Base-by-base conservation (phyloP, 768 basidiomycete genomes). In the Agrocybe pediades region DNA sequence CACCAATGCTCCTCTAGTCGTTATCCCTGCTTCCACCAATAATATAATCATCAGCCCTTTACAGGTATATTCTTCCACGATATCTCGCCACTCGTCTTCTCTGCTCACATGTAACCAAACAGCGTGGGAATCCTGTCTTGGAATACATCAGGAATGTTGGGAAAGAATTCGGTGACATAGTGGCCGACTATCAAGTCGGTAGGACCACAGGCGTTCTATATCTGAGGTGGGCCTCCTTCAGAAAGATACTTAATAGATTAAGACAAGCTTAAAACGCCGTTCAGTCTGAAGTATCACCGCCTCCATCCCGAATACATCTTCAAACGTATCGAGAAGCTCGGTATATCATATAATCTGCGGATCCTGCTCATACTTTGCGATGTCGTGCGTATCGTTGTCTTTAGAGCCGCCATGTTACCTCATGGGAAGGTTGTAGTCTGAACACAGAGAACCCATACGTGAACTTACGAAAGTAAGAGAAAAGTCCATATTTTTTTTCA, bases 271-370 rank as follows among this genome's bases (percentile, higher is more conserved):
- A 42, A 19, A 40, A 53, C 16, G 16, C 19, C 8, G 8, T 26
- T 17, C 55, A 98, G 97, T 66, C 68, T 98, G 59, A 90, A 86
- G 64, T 98, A 98, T 61, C 95, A 98, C 64, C 89, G 95, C 46
- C 81, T 99, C 13, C 97, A 98, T 69, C 97, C 97, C 13, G 97
- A 98, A 69, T 99, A 99, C 67, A 87, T 99, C 52, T 92, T 93
- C 67, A 81, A 82, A 46, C 87, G 97, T 11, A 94, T 99, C 54
- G 89, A 93, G 62, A 88, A 86, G 60, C 83, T 99, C 17, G 90
- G 88, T 3, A 80, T 80, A 29, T 82, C 84, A 1, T 98, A 94
- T 69, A 89, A 81, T 55, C 79, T 98, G 15, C 76, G 97, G 43
- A 82, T 99, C 51, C 75, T 98, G 25, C 81, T 99, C 20, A 80